Base-by-base conservation (phyloP, 345 rosid genomes). In the Pugionium cornutum region DNA sequence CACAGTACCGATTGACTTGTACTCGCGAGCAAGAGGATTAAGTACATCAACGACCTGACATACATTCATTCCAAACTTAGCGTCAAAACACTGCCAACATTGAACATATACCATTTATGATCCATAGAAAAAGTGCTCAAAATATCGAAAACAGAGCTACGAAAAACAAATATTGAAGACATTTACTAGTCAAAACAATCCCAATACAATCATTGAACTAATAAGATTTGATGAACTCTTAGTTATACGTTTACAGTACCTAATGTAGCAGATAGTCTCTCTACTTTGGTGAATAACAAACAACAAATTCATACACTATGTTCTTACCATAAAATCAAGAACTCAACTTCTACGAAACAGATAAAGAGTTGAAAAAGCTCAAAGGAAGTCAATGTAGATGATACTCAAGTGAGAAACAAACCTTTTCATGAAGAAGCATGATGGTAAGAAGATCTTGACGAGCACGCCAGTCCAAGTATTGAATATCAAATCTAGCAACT, bases 1-100 rank as follows among this genome's bases (percentile, higher is more conserved):
- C 78, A 94, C 62, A 10, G 96, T 88, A 66, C 96, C 97, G 8
- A 94, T 79, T 2, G 99, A 90, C 76, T 94, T 90, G 80, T 78
- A 94, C 29, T 94, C 95, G n/a, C 97, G 99, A 45, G 99, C 99
- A 61, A 90, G 60, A 49, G 99, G 99, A 85, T 94, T 90, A 51
- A 94, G 74, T 69, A 90, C 99, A 63, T 94, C 99, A 44, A 94
- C 99, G 6, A 94, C 97, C 98, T 92, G 59, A 76, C 50, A 72
- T 2, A 57, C 36, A 53, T 11, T 34, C 40, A 35, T 59, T 56
- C 64, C 59, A 31, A 2, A 41, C 35, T n/a, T 48, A 26, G 2
- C 18, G 61, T 32, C 25, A 64, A 61, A 64, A 35, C 52, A 33
- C 39, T 67, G 26, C 42, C 53, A 32, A n/a, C 7, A 40, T 51